Percentiles rank a stretch among this genome's conserved stretches.
Conservation (phyloP, 345 rosid genomes). For the Brassica carinata region DNA sequence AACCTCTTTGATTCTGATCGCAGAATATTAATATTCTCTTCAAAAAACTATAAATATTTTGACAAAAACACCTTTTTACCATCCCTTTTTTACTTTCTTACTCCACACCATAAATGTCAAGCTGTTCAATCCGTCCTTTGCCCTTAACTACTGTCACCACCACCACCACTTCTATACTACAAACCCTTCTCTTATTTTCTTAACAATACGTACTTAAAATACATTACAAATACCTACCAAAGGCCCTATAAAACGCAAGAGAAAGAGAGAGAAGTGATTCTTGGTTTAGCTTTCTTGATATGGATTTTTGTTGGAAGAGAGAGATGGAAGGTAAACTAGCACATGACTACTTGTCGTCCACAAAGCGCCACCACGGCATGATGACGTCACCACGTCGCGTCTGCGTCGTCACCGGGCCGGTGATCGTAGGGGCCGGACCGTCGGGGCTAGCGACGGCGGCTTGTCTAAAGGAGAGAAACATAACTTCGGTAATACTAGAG, state of each 20-base stretch:
- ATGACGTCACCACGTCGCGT: slow-evolving; percentile 31
- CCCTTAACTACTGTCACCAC: slow-evolving; percentile 32
- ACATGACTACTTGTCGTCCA: slow-evolving; percentile 54
- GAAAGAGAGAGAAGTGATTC: slow-evolving; percentile 12
- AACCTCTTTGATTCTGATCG: slow-evolving; percentile 34
- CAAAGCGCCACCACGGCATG: slow-evolving; percentile 25
- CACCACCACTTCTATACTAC: slow-evolving; percentile 29
- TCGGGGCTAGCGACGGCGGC: slow-evolving; percentile 79
- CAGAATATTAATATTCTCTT: slow-evolving; percentile 12
- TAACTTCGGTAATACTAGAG: slow-evolving; percentile 60
- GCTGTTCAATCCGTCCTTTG: slow-evolving; percentile 20
- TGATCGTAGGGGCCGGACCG: slow-evolving; percentile 84
- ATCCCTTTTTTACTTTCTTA: slow-evolving; percentile 5
- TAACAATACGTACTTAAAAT: slow-evolving; percentile 22
- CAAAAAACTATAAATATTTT: not conserved
- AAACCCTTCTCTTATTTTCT: slow-evolving; percentile 34
- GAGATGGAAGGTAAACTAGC: slow-evolving; percentile 82
- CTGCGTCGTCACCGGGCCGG: slow-evolving; percentile 50
- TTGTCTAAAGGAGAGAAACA: slow-evolving; percentile 54
- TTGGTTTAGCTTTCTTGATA: slow-evolving; percentile 39
- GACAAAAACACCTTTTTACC: not conserved
- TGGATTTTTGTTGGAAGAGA: slow-evolving; percentile 52
- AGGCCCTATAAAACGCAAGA: not conserved
- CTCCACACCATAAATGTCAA: slow-evolving; percentile 34
- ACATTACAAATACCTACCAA: slow-evolving; percentile 25